Conservation (phyloP, 495 filamentous ascomycete genomes). For the Glonium stellatum region DNA sequence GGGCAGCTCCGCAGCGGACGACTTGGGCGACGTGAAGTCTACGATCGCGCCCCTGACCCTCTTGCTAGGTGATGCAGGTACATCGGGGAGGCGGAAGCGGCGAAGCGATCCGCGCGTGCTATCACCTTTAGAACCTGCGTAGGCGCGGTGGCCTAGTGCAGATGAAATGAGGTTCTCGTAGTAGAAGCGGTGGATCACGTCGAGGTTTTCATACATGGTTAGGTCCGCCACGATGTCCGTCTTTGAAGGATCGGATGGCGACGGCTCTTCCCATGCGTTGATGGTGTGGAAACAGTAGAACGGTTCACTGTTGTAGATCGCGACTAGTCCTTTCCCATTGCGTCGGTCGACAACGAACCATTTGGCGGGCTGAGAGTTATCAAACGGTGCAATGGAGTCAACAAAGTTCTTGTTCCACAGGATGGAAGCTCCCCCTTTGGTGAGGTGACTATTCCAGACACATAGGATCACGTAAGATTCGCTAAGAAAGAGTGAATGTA, state of each 20-base stretch:
- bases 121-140: too few relatives aligned
- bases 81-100: constrained; percentile 45
- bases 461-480: constrained; percentile 61
- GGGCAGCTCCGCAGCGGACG: constrained; percentile 36
- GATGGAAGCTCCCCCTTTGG: constrained; percentile 43
- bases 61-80: constrained; percentile 29
- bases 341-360: constrained; percentile 65
- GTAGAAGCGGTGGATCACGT: constrained; percentile 43
- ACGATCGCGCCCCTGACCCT: constrained; percentile 44
- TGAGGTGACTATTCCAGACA: constrained; percentile 51
- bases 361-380: constrained; percentile 43
- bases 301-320: constrained; percentile 45
- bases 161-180: constrained; percentile 48
- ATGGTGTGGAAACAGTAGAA: constrained; percentile 73
- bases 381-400: constrained; percentile 49
- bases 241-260: constrained; percentile 33
- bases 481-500: constrained; percentile 68
- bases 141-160: too few relatives aligned
- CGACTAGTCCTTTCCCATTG: constrained; percentile 34
- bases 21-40: constrained; percentile 14
- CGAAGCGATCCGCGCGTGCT: constrained; percentile 27
- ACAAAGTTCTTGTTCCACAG: constrained; percentile 52
- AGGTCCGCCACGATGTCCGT: constrained; percentile 54
- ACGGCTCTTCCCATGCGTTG: constrained; percentile 62
- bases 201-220: constrained; percentile 47